Evolutionary conservation across 2,329 filamentous ascomycete species (phyloP).

Genomic region (Lachnellula subtilissima): DNA sequence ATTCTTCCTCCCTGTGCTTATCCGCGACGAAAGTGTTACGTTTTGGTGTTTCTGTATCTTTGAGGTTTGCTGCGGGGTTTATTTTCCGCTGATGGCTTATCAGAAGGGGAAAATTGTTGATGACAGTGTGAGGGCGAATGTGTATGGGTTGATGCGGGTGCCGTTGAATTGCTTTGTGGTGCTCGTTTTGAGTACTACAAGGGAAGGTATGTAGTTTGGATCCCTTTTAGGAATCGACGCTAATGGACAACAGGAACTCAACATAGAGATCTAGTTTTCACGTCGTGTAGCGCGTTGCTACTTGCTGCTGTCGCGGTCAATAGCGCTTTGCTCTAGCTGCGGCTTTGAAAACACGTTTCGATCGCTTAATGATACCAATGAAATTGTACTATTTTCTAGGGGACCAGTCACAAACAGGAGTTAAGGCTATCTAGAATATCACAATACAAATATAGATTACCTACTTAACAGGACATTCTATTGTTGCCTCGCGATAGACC

Average conservation of each 20-base stretch:
- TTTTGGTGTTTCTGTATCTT: slow-evolving; percentile 55
- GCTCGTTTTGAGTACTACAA: slow-evolving; percentile 40
- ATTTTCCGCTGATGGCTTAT: slow-evolving; percentile 51
- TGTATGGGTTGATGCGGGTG: slow-evolving; percentile 52
- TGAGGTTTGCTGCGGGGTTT: slow-evolving; percentile 51
- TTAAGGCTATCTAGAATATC: too few species aligned
- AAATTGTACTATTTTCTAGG: too few species aligned
- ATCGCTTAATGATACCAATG: neutral
- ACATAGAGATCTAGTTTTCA: slow-evolving; percentile 4
- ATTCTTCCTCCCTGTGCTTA: slow-evolving; percentile 38
- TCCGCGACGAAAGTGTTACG: slow-evolving; percentile 39
- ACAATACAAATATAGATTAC: too few species aligned
- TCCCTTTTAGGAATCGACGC: neutral
- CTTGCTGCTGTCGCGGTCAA: slow-evolving; percentile 4
- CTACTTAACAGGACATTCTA: too few species aligned
- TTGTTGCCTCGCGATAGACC: too few species aligned
- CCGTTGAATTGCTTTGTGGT: slow-evolving; percentile 54
- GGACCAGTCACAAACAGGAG: too few species aligned
- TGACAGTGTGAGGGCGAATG: slow-evolving; percentile 45
- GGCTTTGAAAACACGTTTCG: neutral
- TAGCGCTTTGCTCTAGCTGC: neutral
- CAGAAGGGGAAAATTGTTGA: slow-evolving; percentile 49
- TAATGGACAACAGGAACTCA: neutral
- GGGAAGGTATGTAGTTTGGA: slow-evolving; percentile 34
- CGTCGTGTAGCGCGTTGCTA: neutral